Percentiles rank a stretch among this genome's conserved stretches.
These are phyloP conservation scores for Apiosordaria backusii DNA, from an alignment of 495 filamentous ascomycete species.

Conservation along the genomic window DNA sequence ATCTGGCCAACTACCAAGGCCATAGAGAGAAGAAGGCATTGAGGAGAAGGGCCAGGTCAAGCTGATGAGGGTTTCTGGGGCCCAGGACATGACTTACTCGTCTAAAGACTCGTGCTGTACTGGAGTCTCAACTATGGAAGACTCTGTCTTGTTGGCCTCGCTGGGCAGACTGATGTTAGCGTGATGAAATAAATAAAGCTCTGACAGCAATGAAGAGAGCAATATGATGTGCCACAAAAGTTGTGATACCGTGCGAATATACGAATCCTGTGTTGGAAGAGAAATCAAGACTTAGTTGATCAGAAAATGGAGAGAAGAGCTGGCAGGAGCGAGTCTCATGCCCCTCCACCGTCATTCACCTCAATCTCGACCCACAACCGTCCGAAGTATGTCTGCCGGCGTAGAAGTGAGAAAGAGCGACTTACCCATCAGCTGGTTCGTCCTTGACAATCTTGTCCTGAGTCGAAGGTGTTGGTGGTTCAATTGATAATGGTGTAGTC, in stretches of 20 bases:
- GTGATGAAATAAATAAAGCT: background rate
- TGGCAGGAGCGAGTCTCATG: background rate
- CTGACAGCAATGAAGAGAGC: background rate
- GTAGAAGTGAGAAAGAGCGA: background rate
- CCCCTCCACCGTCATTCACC: background rate
- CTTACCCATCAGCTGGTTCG: background rate
- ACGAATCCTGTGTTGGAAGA: background rate
- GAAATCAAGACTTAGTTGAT: background rate
- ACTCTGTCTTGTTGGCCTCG: background rate
- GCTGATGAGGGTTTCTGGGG: background rate
- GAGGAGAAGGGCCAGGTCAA: background rate
- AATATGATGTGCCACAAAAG: background rate
- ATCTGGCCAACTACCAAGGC: background rate
- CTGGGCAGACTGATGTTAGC: background rate
- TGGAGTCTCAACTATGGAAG: background rate
- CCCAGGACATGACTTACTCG: background rate
- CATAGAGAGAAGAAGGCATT: background rate
- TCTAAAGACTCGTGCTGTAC: background rate
- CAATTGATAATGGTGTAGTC: background rate
- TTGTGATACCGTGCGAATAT: background rate
- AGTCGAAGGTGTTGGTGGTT: background rate
- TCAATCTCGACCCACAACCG: background rate
- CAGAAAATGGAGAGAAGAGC: background rate
- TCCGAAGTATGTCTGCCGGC: background rate
- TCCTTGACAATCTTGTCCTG: background rate